Evolutionary conservation across 163 green algal genomes (phyloP), one percentile per base, ranked within the genome.

Genomic region (Chlamydomonas reinhardtii): DNA sequence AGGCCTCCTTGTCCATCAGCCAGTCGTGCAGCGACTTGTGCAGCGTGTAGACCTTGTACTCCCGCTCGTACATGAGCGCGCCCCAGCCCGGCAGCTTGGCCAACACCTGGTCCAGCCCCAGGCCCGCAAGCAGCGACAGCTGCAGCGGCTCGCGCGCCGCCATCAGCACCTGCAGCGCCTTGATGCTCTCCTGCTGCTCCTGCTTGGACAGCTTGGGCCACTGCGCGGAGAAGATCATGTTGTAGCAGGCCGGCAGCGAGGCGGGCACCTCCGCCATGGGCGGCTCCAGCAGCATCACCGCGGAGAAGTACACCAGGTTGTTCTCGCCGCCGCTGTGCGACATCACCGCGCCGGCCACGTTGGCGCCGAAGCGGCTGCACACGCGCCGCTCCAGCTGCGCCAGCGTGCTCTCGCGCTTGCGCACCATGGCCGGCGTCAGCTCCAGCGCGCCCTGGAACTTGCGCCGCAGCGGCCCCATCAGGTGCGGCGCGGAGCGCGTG

Each of bases 21-120:
- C 82, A 87, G 69, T 86, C 80, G 70, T 87, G 72, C 22, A 87
- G 71, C 34, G 80, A 86, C 80, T 86, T 86, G 54, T 86, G 82
- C 59, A 87, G 62, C 29, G 72, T 87, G 37, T 61, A 32, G 0
- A 83, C 82, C 48, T 61, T 37, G 80, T 86, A 86, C 80, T 87
- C 82, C 19, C 82, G 72, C 61, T 87, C 82, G 82, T 87, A 87
- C 59, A 87, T 22, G 29, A 87, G 71, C 15, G 61, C 75, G 82
- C 82, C 82, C 82, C 82, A 87, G n/a, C 72, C 82, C 11, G 82
- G 82, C 61, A 87, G 72, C 54, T 54, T n/a, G 37, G 56, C 29
- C 71, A 87, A 43, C 59, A 77, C 72, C 39, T 87, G 35, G n/a
- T 81, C 82, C 61, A 87, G 82, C 3, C 82, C 82, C 82, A 87